phyloP scores from a whole-genome alignment of 2,329 filamentous ascomycete genomes.

The Orbilia ellipsospora region DNA sequence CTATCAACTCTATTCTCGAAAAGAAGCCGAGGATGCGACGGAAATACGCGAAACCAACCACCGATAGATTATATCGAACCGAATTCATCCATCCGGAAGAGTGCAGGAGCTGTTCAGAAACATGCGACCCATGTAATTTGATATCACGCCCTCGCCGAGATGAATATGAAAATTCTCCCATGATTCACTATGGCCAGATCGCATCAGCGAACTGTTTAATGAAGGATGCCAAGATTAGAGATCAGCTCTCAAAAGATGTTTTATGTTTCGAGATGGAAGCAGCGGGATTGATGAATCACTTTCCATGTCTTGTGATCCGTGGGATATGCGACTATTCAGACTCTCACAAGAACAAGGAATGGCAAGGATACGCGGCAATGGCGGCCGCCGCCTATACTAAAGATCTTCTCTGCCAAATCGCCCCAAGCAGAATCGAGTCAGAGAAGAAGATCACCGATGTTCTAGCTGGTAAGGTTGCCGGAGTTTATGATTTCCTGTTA shows the following conservation, averaged over 20 bases:
- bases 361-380: constrained; percentile 53
- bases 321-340: constrained; percentile 57
- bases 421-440: not conserved
- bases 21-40: too few species aligned
- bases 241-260: constrained; percentile 38
- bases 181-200: constrained; percentile 24
- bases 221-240: constrained; percentile 56
- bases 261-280: constrained; percentile 49
- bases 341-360: constrained; percentile 54
- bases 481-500: not conserved
- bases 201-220: constrained; percentile 53
- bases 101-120: too few species aligned
- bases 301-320: constrained; percentile 55
- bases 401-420: constrained; percentile 27
- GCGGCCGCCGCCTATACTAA: constrained; percentile 52
- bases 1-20: too few species aligned
- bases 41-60: too few species aligned
- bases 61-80: too few species aligned
- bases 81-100: too few species aligned
- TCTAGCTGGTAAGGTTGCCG: not conserved
- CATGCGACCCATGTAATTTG: too few species aligned
- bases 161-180: too few species aligned
- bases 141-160: too few species aligned
- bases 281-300: constrained; percentile 15
- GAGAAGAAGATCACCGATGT: not conserved